Evolutionary conservation across 306 rosid genomes (phyloP).

Genomic region (Mimosa bimucronata): DNA sequence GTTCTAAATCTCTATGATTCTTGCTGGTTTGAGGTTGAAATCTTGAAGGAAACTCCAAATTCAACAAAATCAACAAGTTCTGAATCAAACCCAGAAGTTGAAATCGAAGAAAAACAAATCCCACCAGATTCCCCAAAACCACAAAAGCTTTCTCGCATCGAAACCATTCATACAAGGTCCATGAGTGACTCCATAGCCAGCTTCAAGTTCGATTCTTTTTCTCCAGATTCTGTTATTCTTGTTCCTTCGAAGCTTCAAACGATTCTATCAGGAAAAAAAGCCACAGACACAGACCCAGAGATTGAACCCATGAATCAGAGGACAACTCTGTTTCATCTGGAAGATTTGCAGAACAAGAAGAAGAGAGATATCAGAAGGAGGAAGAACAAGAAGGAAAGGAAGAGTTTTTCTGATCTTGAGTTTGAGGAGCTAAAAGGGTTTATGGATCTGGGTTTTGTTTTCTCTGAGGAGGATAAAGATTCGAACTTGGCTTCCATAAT

Average conservation of each 20-base stretch:
- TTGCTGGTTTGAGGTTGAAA: conserved; percentile 56
- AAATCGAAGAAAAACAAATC: background rate
- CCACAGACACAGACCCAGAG: conserved; percentile 40
- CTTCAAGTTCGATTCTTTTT: conserved; percentile 47
- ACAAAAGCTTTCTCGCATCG: conserved; percentile 46
- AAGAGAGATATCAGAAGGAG: conserved; percentile 11
- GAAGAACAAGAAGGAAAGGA: conserved; percentile 49
- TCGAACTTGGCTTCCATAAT: conserved; percentile 79
- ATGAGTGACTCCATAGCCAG: conserved; percentile 69
- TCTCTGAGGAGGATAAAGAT: conserved; percentile 76
- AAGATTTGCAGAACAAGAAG: conserved; percentile 33
- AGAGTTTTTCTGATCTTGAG: conserved; percentile 85
- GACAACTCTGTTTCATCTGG: background rate
- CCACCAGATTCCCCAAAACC: conserved; percentile 11
- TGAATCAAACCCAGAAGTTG: conserved; percentile 32
- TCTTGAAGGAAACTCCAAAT: conserved; percentile 40
- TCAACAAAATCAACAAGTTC: conserved; percentile 34
- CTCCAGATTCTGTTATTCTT: conserved; percentile 61
- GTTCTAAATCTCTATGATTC: conserved; percentile 57
- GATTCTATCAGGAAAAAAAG: conserved; percentile 61
- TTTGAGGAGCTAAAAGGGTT: conserved; percentile 92
- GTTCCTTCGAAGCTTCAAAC: conserved; percentile 51
- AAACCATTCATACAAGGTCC: conserved; percentile 50
- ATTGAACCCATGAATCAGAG: conserved; percentile 23
- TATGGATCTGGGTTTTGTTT: conserved; percentile 93